Evolutionary conservation across 495 filamentous ascomycete genomes (phyloP), one percentile per base, ranked within the genome.

Genomic region (Recurvomyces mirabilis): DNA sequence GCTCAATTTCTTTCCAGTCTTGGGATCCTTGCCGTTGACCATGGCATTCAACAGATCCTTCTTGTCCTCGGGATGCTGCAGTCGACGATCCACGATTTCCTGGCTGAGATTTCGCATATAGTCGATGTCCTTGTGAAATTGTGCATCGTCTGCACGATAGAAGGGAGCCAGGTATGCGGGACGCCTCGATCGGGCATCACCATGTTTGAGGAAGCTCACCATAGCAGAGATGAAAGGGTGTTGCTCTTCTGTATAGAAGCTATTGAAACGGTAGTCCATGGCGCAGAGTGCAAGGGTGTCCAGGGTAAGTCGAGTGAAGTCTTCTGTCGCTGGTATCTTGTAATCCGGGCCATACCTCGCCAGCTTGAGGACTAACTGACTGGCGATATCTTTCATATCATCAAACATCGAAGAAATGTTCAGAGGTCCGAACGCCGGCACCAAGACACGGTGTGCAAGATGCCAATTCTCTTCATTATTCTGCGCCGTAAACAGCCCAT

Each of bases 381-480:
- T 43, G 6, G 41, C 29, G 17, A 51, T 51, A 25, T 47, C 45
- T 20, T 47, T 39, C 48, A 51, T 51, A 41, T 51, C 48, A 18
- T 69, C 73, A 51, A 81, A 84, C 82, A 86, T 87, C 38, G 58
- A 64, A 49, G 72, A 70, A 53, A 91, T 79, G 7, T 73, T 66
- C 23, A 83, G 51, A 2, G 84, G 83, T 0, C 82, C 82, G 58
- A 91, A 85, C 3, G 76, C 81, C 3, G 81, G 81, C 61, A 73
- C 67, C 18, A 62, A 61, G 15, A 84, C 70, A n/a, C 84, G 65
- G 55, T 87, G 84, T 11, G 83, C 84, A 30, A 81, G 66, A 0
- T 63, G 73, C 82, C 82, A 87, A 43, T 76, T 77, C 38, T 74
- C 66, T 51, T 52, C 49, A 24, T 43, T 22, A 10, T 64, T 51